These are phyloP conservation scores for Xerocomellus chrysenteron DNA, from an alignment of 768 basidiomycete genomes.

Conservation along the genomic window DNA sequence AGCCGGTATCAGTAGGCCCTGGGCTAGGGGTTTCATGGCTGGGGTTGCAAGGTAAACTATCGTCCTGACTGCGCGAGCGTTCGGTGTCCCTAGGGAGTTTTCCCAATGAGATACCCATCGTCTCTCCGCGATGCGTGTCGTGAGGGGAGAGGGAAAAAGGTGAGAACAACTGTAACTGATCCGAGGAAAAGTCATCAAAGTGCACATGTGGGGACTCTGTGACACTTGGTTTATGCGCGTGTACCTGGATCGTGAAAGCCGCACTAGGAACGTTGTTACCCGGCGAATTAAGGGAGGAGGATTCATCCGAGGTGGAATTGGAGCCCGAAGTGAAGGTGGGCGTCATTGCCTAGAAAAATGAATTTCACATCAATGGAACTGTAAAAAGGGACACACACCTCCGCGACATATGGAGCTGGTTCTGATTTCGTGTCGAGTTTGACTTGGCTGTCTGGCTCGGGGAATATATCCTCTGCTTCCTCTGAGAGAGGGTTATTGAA, in stretches of 20 bases:
- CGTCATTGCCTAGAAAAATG: constrained; percentile 20
- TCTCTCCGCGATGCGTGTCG: neutral
- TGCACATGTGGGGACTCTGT: constrained; percentile 31
- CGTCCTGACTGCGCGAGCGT: constrained; percentile 25
- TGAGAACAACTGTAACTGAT: constrained; percentile 29
- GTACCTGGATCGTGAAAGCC: constrained; percentile 20
- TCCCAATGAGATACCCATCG: neutral
- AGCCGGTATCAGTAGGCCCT: constrained; percentile 22
- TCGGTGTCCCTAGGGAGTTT: constrained; percentile 9
- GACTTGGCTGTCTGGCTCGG: neutral
- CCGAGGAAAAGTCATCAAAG: constrained; percentile 31
- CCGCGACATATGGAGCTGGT: constrained; percentile 19
- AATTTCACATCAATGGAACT: constrained; percentile 11
- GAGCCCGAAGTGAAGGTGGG: constrained; percentile 42
- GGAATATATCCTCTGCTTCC: constrained; percentile 49
- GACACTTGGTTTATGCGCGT: constrained; percentile 29
- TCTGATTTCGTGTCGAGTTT: constrained; percentile 3
- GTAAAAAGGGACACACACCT: constrained; percentile 27
- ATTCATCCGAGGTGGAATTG: constrained; percentile 44
- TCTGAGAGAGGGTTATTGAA: constrained; percentile 60
- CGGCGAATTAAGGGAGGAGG: constrained; percentile 33
- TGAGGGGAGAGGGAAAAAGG: constrained; percentile 18
- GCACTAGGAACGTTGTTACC: constrained; percentile 17
- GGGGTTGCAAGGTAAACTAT: constrained; percentile 9
- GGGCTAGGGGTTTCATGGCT: constrained; percentile 16